Conservation (phyloP, 306 rosid genomes). For the Senna siamea region DNA sequence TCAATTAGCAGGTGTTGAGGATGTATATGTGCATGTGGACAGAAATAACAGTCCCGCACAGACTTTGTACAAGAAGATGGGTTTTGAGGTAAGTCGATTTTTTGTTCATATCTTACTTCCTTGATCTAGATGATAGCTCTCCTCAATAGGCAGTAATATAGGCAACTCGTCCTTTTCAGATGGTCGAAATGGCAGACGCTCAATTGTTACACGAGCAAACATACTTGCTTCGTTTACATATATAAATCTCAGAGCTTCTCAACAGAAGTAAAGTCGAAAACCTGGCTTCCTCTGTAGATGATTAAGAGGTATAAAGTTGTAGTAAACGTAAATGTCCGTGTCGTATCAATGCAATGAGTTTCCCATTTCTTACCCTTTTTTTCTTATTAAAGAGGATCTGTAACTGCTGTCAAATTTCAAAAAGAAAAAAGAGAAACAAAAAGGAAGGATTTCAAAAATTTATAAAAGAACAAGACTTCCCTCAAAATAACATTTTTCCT, state of each 20-base stretch:
- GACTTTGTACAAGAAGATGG: slow-evolving; percentile 68
- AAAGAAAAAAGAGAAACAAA: no score
- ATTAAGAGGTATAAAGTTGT: neutral
- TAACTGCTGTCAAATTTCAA: no score
- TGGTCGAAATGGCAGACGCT: slow-evolving; percentile 63
- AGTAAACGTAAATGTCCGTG: slow-evolving; percentile 30
- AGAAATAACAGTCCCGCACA: slow-evolving; percentile 63
- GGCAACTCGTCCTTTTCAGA: slow-evolving; percentile 47
- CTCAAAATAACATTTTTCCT: no score
- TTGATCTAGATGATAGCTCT: neutral
- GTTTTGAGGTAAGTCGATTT: slow-evolving; percentile 70
- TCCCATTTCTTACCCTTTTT: neutral
- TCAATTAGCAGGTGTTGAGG: slow-evolving; percentile 61
- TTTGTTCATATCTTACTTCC: slow-evolving; percentile 11
- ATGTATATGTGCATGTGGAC: slow-evolving; percentile 78
- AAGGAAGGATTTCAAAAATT: no score
- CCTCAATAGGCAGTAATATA: slow-evolving; percentile 36
- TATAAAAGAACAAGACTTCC: no score
- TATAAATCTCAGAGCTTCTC: slow-evolving; percentile 16
- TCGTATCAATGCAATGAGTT: slow-evolving; percentile 24
- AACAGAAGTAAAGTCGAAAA: slow-evolving; percentile 26
- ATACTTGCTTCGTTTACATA: slow-evolving; percentile 65
- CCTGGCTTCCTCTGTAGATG: neutral
- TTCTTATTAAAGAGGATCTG: no score
- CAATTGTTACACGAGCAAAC: slow-evolving; percentile 58